Evolutionary conservation across 345 rosid genomes (phyloP), one percentile per base, ranked within the genome.

Genomic region (Lumnitzera racemosa): DNA sequence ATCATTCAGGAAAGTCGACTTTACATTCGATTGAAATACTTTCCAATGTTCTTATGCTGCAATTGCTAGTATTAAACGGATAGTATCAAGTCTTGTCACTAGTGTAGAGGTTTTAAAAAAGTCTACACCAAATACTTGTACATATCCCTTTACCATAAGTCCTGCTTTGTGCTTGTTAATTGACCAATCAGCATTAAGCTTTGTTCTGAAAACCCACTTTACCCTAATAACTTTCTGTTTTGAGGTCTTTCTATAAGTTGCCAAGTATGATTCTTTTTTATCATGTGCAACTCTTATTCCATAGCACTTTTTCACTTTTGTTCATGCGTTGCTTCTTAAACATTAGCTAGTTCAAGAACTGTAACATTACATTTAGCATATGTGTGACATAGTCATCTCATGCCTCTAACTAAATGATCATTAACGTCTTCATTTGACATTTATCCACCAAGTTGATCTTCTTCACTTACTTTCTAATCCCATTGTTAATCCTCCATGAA

Each of bases 361-460:
- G 2, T 17, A 17, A 20, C 13, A 55, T 53, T 53, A 17, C 59
- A 53, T 20, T 41, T 53, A 13, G 17, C 16, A 54, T 63, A 36
- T 7, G 51, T 29, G 10, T 50, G 51, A 48, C 17, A 51, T 9
- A 67, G 59, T 15, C 47, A 5, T 36, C 59, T 52, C 0, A 25
- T 60, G 51, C 65, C 65, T 24, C 51, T 15, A n/a, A 54, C 50
- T 66, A 24, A 8, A 5, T 51, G 58, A 58, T 66, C 58, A 24
- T 47, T 2, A 25, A 31, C 36, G 1, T 29, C 36, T 3, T 29
- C 36, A 29, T 29, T 29, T 29, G 36, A 29, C 36, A 29, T 29
- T 0, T 3, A 29, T 29, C 1, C 2, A 29, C 36, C 36, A 29
- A 29, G 36, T 29, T 29, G 36, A 6, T 29, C 36, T 29, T 29